Evolutionary conservation across 306 rosid genomes (phyloP), one percentile per base, ranked within the genome.

Genomic region (Lathyrus sativus): DNA sequence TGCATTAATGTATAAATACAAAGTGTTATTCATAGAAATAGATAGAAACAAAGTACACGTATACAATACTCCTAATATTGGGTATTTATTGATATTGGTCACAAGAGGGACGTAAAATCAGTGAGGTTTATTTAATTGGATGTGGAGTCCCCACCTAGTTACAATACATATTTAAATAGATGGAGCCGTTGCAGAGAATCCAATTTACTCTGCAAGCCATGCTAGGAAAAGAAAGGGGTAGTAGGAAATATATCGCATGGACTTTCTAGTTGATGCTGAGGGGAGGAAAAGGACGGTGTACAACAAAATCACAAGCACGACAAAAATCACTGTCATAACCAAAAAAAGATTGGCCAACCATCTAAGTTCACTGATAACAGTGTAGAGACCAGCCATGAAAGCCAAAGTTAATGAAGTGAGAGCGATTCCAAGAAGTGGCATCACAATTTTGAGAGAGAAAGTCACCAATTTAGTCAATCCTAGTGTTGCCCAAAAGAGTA

Each of bases 401-500:
- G 85, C 80, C n/a, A 80, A 3, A 6, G 67, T 67, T 4, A 77
- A 33, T 44, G 65, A 38, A 8, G 68, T 13, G 0, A 83, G 58
- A 63, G 85, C 24, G 0, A 80, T 0, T 10, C 78, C 85, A 14
- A 83, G 37, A 39, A 77, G 31, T 5, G 76, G 82, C 43, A 56
- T 1, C 5, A 66, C 67, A 7, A 31, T 13, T 1, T 26, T 3
- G 5, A 60, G 9, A 39, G 58, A 4, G 9, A 6, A 13, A 11
- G 9, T 3, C 3, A 29, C 29, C 17, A 73, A 19, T 24, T 54
- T 2, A 24, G 54, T n/a, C 3, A 62, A 59, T 13, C 81, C 76
- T 1, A 74, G 15, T 11, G 60, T 68, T 10, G 81, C 76, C 80
- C 82, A 80, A 0, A 83, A 11, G 45, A 76, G 81, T 3, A 71